These are phyloP conservation scores for Ramaria sp. DNA, from an alignment of 768 basidiomycete species.

Conservation along the genomic window DNA sequence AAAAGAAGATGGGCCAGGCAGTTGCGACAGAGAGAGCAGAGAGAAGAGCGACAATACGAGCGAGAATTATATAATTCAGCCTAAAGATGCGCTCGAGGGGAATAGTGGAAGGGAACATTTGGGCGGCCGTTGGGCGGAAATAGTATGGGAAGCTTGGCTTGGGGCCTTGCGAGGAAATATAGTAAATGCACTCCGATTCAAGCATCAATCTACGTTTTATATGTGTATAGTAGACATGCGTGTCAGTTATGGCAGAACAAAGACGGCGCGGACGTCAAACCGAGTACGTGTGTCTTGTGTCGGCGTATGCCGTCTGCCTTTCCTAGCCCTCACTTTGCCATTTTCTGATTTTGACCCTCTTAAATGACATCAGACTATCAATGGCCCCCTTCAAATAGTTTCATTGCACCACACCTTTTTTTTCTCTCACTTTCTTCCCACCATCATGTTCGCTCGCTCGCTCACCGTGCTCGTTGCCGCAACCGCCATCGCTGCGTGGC, in stretches of 20 bases:
- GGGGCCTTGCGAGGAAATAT: no score
- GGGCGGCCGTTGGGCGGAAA: neutral
- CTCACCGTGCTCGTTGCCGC: neutral
- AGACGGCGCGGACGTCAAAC: neutral
- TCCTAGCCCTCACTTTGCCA: neutral
- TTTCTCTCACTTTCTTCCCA: neutral
- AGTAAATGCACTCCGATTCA: no score
- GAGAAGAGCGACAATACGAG: neutral
- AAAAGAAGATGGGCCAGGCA: conserved; percentile 1
- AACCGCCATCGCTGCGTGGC: neutral
- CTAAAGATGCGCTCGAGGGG: no score
- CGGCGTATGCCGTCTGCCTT: neutral
- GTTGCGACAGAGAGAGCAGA: neutral
- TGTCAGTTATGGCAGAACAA: neutral
- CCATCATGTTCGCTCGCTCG: neutral
- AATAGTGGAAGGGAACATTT: neutral
- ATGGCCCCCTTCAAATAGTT: neutral
- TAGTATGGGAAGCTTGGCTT: neutral
- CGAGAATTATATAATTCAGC: neutral
- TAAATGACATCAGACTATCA: neutral
- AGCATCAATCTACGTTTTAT: no score
- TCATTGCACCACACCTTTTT: neutral
- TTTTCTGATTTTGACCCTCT: neutral
- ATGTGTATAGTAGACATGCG: neutral
- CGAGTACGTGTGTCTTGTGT: neutral